Evolutionary conservation across 2,329 filamentous ascomycete species (phyloP), one percentile per base, ranked within the genome.

Genomic region (Monilinia fructicola): DNA sequence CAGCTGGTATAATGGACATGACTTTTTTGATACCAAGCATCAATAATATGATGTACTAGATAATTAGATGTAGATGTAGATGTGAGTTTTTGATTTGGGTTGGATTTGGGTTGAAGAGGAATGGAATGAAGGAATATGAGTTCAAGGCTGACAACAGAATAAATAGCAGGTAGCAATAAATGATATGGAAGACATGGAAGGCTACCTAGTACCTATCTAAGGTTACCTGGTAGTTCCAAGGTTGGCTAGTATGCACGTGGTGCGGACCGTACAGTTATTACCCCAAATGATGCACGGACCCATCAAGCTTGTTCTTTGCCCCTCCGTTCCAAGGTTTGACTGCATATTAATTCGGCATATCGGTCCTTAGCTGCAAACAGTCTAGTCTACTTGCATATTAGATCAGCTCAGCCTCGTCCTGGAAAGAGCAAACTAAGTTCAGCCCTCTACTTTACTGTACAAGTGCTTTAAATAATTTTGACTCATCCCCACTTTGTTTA

Each of bases 1-100:
- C 64, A 44, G 68, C 67, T 59, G 71, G 64, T 31, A 74, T 64
- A 54, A 70, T 44, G 35, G 73, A 58, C 74, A 76, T 76, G 67
- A 70, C 68, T 69, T 53, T 71, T 73, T 50, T 69, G 65, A 70
- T 69, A 18, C 56, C 61, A 55, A 69, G 54, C 68, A 74, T 73
- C 55, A 66, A 59, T 38, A 42, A 21, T 6, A 35, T 52, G 44
- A 50, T 58, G 44, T 35, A 35, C 31, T 35, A 35, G 31, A 35
- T 35, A 35, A 35, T 35, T 35, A 35, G 31, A 35, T 35, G 31
- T 35, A 40, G 10, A 40, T 40, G 38, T 42, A n/a, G 18, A 40
- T 52, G 1, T 52, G 16, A 44, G 28, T 23, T 52, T 48, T n/a
- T 10, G 46, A n/a, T 48, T 46, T 60, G 1, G 4, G 7, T 16